Evolutionary conservation across 2,329 filamentous ascomycete genomes (phyloP).

Genomic region (Fusarium stilboides): DNA sequence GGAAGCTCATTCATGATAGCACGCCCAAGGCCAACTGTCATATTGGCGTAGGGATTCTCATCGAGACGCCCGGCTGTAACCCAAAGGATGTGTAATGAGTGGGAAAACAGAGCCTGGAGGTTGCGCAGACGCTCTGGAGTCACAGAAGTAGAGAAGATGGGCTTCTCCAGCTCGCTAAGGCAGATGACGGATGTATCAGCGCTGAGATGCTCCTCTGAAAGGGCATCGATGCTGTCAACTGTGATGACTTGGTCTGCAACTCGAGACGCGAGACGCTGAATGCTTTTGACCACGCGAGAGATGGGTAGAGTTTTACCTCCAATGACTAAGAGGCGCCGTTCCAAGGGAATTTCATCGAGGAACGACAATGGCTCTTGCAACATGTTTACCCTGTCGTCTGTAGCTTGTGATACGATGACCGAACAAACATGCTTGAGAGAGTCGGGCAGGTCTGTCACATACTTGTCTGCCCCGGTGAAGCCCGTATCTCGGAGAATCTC

Average conservation of each 20-base stretch:
- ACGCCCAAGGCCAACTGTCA: slow-evolving; percentile 3
- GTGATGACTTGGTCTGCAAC: not conserved
- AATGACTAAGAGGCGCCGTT: not conserved
- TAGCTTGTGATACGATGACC: not conserved
- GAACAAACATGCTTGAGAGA: not conserved
- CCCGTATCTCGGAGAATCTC: not conserved
- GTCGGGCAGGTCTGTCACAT: slow-evolving; percentile 5
- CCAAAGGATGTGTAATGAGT: not conserved
- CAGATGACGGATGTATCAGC: slow-evolving; percentile 1
- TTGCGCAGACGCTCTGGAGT: not conserved
- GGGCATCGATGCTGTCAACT: not conserved
- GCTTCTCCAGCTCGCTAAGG: slow-evolving; percentile 2
- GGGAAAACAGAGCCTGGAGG: not conserved
- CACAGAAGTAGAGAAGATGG: not conserved
- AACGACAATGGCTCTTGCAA: slow-evolving; percentile 5
- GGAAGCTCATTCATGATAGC: slow-evolving; percentile 7
- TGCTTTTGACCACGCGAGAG: not conserved
- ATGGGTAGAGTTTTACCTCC: slow-evolving; percentile 7
- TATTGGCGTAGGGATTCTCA: slow-evolving; percentile 2
- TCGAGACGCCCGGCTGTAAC: slow-evolving; percentile 3
- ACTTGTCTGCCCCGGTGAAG: not conserved
- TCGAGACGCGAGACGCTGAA: not conserved
- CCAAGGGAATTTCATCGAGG: not conserved
- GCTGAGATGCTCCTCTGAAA: not conserved
- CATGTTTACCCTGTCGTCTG: not conserved